Base-by-base conservation (phyloP, 352 stramenopile genomes). In the Phytophthora pini region DNA sequence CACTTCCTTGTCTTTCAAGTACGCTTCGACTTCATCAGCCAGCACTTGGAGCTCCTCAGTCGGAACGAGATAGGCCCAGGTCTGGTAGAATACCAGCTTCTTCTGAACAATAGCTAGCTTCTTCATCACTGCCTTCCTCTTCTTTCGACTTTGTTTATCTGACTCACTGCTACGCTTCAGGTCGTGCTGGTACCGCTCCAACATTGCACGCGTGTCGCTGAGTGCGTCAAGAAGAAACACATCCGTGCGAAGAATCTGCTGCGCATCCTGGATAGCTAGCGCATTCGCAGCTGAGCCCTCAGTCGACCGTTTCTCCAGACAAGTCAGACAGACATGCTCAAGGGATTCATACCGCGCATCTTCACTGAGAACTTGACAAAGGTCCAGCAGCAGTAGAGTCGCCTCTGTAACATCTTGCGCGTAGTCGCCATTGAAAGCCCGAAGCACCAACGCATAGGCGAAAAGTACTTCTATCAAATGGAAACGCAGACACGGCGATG, bases 391-490 rank as follows among this genome's bases (percentile, higher is more conserved):
- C 39, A 70, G 54, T 3, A 77, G 43, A 15, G 74, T 63, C 0
- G 84, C 87, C 17, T 92, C 82, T 40, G 57, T 47, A 9, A 70
- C 55, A 59, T 91, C 85, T 70, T 90, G 74, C 10, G 46, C 48
- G 72, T 85, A 93, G 59, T 95, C 87, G 17, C 87, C 87, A 22
- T 95, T 95, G 70, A 89, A 95, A 38, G 49, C 71, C 10, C 87
- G 80, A 70, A 95, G 65, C 6, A 89, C 72, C n/a, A 88, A 53
- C 11, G 76, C 75, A 56, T 95, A 95, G 2, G 81, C 76, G 39
- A 90, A 90, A 5, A 93, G 49, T 12, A 92, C 32, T 59, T 95
- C 87, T 2, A 91, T 45, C 41, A 93, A 49, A 62, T 95, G 79
- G 45, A 79, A 89, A 20, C 62, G 57, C 9, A 95, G 65, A 10